A percentile compares a stretch with the other conserved stretches of the same genome.
Evolutionary conservation across 768 basidiomycete genomes (phyloP).

Genomic region (Infundibulicybe gibba): DNA sequence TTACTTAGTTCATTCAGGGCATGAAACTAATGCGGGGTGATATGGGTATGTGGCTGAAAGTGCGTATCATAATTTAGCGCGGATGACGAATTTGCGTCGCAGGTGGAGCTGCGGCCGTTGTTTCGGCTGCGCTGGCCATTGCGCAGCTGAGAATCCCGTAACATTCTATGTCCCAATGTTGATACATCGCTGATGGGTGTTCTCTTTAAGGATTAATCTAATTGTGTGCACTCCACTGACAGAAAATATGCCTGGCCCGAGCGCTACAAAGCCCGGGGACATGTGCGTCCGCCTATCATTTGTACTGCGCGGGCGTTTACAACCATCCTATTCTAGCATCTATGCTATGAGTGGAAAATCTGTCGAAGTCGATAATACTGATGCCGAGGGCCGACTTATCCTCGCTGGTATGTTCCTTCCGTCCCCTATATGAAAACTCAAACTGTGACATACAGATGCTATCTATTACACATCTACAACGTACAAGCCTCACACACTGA

Average conservation of each 20-base stretch:
- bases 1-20: conserved; percentile 33
- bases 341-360: conserved; percentile 89
- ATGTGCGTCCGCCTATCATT: conserved; percentile 42
- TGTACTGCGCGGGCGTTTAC: neutral
- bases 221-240: conserved; percentile 70
- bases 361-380: conserved; percentile 85
- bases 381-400: conserved; percentile 77
- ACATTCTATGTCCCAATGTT: conserved; percentile 18
- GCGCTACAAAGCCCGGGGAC: conserved; percentile 81
- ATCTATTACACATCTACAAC: conserved; percentile 77
- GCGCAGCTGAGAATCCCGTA: conserved; percentile 81
- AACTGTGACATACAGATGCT: conserved; percentile 47
- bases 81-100: neutral
- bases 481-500: conserved; percentile 77
- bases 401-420: conserved; percentile 50
- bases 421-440: neutral
- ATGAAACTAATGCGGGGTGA: conserved; percentile 88
- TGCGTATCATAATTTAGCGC: neutral
- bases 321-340: conserved; percentile 44
- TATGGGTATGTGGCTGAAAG: conserved; percentile 56
- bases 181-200: neutral
- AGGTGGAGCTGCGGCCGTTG: conserved; percentile 81
- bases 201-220: conserved; percentile 59
- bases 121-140: conserved; percentile 70
- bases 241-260: conserved; percentile 82